Evolutionary conservation across 192 early-diverging fungal species (phyloP).

Genomic region (Podila clonocystis): DNA sequence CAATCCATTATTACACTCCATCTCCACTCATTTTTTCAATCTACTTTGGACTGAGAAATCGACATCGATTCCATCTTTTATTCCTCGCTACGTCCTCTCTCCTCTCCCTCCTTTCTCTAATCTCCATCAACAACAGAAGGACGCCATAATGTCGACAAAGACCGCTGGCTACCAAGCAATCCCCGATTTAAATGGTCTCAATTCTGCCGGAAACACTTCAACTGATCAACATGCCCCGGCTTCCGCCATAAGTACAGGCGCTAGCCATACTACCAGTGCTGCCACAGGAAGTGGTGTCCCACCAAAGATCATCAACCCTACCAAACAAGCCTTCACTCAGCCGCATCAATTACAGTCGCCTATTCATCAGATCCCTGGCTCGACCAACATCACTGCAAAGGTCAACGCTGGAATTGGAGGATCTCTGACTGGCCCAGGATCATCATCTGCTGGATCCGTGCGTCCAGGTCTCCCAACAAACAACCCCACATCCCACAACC

Average conservation of each 20-base stretch:
- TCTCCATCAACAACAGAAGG: background rate
- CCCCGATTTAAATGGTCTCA: slow-evolving; percentile 8
- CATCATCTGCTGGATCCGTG: slow-evolving; percentile 3
- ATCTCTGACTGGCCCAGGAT: background rate
- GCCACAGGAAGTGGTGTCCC: slow-evolving; percentile 33
- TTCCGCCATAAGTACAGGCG: slow-evolving; percentile 16
- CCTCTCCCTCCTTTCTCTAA: background rate
- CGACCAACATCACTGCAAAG: slow-evolving; percentile 17
- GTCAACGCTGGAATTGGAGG: background rate
- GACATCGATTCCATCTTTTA: too few species aligned
- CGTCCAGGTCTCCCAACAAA: background rate
- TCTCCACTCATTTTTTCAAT: background rate
- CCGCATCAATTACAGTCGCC: slow-evolving; percentile 29
- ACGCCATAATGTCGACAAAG: slow-evolving; percentile 22
- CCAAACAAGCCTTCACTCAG: slow-evolving; percentile 41
- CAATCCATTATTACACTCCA: background rate
- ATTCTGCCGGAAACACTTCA: background rate
- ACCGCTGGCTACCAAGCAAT: slow-evolving; percentile 20
- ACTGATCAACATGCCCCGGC: background rate
- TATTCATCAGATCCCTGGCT: slow-evolving; percentile 39
- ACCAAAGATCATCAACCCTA: slow-evolving; percentile 51
- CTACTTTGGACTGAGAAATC: too few species aligned
- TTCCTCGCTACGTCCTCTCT: background rate
- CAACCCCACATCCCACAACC: slow-evolving; percentile 10
- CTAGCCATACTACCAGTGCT: slow-evolving; percentile 14